Percentiles rank a stretch among this genome's conserved stretches.
Conservation (phyloP, 257 asterid species). For the Plantago elongata region DNA sequence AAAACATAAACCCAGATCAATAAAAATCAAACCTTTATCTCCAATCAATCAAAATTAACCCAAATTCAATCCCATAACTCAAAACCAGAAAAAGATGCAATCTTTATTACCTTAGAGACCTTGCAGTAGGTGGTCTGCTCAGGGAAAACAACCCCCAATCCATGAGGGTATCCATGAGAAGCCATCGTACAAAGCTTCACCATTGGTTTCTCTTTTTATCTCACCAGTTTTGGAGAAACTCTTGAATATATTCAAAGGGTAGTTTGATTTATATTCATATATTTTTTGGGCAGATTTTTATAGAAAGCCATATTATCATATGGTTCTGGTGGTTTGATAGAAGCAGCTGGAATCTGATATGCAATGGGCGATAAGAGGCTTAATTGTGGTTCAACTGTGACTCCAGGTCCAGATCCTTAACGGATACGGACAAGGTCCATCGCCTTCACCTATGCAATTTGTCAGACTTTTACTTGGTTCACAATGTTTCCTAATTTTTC, state of each 20-base stretch:
- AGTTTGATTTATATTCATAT: slow-evolving; percentile 37
- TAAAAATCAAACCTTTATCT: background rate
- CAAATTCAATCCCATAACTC: slow-evolving; percentile 1
- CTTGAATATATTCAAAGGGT: slow-evolving; percentile 18
- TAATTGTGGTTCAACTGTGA: slow-evolving; percentile 21
- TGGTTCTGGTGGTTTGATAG: slow-evolving; percentile 24
- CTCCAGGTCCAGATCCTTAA: slow-evolving; percentile 27
- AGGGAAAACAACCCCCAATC: slow-evolving; percentile 28
- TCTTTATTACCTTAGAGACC: slow-evolving; percentile 35
- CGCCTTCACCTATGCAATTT: slow-evolving; percentile 10
- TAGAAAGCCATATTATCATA: slow-evolving; percentile 10
- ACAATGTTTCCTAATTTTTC: background rate
- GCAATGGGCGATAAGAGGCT: slow-evolving; percentile 20
- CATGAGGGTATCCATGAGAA: slow-evolving; percentile 54
- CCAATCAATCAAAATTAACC: background rate
- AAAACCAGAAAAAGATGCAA: too few species aligned
- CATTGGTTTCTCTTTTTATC: slow-evolving; percentile 25
- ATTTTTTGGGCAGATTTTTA: slow-evolving; percentile 27
- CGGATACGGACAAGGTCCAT: slow-evolving; percentile 20
- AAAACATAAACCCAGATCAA: background rate
- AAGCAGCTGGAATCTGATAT: slow-evolving; percentile 7
- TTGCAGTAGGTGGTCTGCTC: slow-evolving; percentile 34
- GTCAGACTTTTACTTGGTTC: background rate
- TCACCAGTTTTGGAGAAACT: slow-evolving; percentile 15
- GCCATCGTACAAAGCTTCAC: slow-evolving; percentile 68